Evolutionary conservation across 1,284 basidiomycete genomes (phyloP).

Genomic region (Marasmius tenuissimus): DNA sequence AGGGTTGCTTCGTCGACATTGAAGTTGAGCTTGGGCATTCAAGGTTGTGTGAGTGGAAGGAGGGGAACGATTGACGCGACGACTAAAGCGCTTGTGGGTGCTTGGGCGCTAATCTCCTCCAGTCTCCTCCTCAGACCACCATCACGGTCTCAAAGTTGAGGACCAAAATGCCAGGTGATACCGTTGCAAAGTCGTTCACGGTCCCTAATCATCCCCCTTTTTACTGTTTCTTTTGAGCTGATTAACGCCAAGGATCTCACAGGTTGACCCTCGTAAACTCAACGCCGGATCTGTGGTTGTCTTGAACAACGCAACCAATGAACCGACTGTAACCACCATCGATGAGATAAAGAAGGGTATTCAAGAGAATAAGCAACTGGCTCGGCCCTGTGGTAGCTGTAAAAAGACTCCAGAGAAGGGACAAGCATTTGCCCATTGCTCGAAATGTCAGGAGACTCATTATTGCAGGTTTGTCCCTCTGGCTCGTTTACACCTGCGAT

Average conservation of each 20-base stretch:
- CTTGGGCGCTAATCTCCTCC: background rate
- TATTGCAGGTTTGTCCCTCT: slow-evolving; percentile 11
- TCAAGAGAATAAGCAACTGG: slow-evolving; percentile 6
- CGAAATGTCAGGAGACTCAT: slow-evolving; percentile 5
- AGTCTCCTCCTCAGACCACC: background rate
- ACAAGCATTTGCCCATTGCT: slow-evolving; percentile 4
- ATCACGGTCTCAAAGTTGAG: background rate
- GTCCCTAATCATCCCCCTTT: background rate
- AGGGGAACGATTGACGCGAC: background rate
- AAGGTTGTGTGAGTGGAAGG: background rate
- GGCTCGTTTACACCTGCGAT: background rate
- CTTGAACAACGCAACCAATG: slow-evolving; percentile 5
- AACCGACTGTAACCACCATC: slow-evolving; percentile 7
- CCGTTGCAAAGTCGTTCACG: background rate
- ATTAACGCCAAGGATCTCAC: background rate
- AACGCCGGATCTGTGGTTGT: slow-evolving; percentile 1
- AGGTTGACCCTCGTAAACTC: slow-evolving; percentile 9
- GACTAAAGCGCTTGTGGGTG: background rate
- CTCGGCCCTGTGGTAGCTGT: slow-evolving; percentile 3
- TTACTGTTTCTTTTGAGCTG: background rate
- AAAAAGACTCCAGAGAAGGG: background rate
- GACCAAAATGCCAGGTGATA: background rate
- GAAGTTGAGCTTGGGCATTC: slow-evolving; percentile 58
- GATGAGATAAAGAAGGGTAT: slow-evolving; percentile 9
- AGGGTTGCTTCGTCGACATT: slow-evolving; percentile 72